Conservation (phyloP, 495 filamentous ascomycete genomes). For the Penicillium coprophilum region DNA sequence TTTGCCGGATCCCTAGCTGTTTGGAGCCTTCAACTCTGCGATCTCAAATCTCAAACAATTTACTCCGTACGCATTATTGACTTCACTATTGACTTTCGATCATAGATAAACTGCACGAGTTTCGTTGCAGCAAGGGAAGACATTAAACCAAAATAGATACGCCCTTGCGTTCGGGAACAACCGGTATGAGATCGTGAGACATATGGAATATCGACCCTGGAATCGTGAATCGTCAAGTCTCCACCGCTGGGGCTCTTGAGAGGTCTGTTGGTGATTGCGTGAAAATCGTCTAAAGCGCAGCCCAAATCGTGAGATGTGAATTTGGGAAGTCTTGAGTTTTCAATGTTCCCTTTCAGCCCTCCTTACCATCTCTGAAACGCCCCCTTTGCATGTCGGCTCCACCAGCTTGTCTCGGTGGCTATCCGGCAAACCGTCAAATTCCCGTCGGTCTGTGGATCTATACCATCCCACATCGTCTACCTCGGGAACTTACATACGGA, state of each 20-base stretch:
- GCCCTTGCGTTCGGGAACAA: conserved; percentile 1
- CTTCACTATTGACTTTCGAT: conserved; percentile 1
- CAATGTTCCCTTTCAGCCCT: neutral
- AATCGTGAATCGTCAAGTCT: neutral
- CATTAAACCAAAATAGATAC: conserved; percentile 1
- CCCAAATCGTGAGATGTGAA: neutral
- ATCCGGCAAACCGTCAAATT: neutral
- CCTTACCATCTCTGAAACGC: neutral
- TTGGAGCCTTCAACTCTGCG: neutral
- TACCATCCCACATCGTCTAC: neutral
- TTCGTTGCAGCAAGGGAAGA: conserved; percentile 3
- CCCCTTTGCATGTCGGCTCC: neutral
- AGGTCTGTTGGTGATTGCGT: neutral
- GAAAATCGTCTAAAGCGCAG: neutral
- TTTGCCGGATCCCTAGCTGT: neutral
- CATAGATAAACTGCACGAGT: conserved; percentile 8
- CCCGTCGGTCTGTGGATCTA: neutral
- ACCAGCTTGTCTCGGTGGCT: neutral
- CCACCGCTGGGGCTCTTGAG: neutral
- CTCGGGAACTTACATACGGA: neutral
- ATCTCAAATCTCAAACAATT: neutral
- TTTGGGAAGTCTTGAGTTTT: neutral
- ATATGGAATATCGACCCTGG: neutral
- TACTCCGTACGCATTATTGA: neutral
- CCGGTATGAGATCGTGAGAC: neutral